Base-by-base conservation (phyloP, 176 grass and related monocot genomes). In the Neostapfia colusana region DNA sequence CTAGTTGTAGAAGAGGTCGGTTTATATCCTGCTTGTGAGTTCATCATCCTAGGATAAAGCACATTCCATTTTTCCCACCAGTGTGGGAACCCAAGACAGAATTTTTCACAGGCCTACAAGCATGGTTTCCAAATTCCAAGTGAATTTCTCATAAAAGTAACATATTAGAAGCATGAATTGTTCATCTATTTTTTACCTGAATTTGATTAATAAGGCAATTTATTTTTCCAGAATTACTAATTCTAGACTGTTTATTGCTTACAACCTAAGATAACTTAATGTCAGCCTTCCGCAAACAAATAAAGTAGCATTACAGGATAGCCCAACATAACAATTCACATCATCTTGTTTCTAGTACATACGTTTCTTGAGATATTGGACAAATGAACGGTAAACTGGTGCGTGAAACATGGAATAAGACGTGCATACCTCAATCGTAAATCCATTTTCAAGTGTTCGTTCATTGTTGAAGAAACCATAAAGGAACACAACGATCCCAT, bases 51-150 rank as follows among this genome's bases (percentile, higher is more conserved):
- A 21, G 41, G 78, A 61, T 38, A 71, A 72, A 4, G 20, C 8
- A 12, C 34, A 24, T 81, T 75, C 65, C 78, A 87, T 8, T 12
- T 65, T 21, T 71, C 37, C 84, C 84, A 86, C 20, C 45, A 71
- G 15, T 13, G 18, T 4, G 79, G 85, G 56, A 87, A 87, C 45
- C 73, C 85, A 40, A 27, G 12, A 38, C 46, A 3, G 38, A 87
- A 87, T 7, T 38, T 8, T 57, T 71, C 38, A 17, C 57, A 82
- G 46, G 56, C 49, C 85, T 87, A 73, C 79, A 71, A 46, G n/a
- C 65, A 86, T 11, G 10, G 2, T 55, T 70, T 81, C 37, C n/a
- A 79, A 79, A 28, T 70, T 81, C 37, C n/a, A 79, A 79, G 40
- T 57, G 49, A 79, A 67, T 69, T 69, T 68, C 18, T 42, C n/a